These are phyloP conservation scores for Yarrowia alimentaria DNA, from an alignment of 805 yeast species.

Conservation along the genomic window DNA sequence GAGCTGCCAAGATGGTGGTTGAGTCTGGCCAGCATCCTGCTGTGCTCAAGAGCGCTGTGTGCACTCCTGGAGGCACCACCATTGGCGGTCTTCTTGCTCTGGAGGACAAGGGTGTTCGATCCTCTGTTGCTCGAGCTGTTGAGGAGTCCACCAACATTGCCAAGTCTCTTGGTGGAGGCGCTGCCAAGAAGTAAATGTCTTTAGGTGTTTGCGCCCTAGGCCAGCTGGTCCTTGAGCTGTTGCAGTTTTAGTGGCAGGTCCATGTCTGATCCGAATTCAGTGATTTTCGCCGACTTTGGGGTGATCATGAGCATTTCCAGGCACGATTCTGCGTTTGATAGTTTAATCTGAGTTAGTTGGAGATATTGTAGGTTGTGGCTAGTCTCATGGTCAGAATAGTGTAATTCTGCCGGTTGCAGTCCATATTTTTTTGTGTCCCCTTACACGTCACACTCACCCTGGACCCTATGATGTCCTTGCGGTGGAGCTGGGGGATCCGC, in stretches of 20 bases:
- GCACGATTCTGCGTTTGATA: slow-evolving; percentile 4
- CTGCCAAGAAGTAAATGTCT: slow-evolving; percentile 12
- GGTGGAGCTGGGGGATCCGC: slow-evolving; percentile 2
- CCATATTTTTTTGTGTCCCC: too few species aligned
- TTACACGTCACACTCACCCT: too few species aligned
- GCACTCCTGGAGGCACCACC: slow-evolving; percentile 98
- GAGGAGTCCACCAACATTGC: slow-evolving; percentile 91
- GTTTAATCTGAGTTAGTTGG: slow-evolving; percentile 18
- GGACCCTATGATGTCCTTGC: slow-evolving; percentile 7
- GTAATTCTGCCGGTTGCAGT: too few species aligned
- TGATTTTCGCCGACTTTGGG: slow-evolving; percentile 27
- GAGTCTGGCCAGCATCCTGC: slow-evolving; percentile 86
- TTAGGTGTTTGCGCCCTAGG: too few species aligned
- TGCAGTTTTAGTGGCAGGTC: slow-evolving; percentile 7
- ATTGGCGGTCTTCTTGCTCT: slow-evolving; percentile 89
- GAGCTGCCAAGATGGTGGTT: slow-evolving; percentile 87
- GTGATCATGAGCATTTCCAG: slow-evolving; percentile 32
- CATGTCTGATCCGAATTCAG: slow-evolving; percentile 26
- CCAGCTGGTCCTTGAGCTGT: slow-evolving; percentile 9
- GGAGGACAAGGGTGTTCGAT: slow-evolving; percentile 88
- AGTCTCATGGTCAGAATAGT: too few species aligned
- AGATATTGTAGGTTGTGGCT: too few species aligned
- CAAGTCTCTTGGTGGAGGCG: slow-evolving; percentile 27
- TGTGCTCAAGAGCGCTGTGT: slow-evolving; percentile 77
- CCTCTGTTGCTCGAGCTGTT: slow-evolving; percentile 82